Evolutionary conservation across 2,329 filamentous ascomycete genomes (phyloP).

Genomic region (Fusarium pseudograminearum): DNA sequence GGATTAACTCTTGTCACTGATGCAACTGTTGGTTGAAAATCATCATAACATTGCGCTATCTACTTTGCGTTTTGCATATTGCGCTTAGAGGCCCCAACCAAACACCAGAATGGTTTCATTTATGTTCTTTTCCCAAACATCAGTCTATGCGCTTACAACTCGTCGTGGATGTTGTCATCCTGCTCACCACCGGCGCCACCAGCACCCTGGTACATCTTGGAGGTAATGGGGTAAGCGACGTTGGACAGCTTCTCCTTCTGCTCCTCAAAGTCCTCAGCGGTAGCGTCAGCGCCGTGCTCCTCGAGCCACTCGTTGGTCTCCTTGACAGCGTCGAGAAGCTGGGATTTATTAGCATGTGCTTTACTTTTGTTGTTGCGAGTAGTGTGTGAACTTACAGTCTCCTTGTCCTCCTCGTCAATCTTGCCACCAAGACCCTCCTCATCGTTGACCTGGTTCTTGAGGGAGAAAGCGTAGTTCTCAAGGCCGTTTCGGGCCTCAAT

Average conservation of each 20-base stretch:
- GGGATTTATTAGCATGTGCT: constrained; percentile 53
- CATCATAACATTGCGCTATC: constrained; percentile 48
- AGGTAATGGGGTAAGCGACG: constrained; percentile 98
- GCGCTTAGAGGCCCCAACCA: constrained; percentile 46
- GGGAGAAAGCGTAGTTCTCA: constrained; percentile 98
- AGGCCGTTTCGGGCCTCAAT: constrained; percentile 96
- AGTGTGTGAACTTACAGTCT: constrained; percentile 73
- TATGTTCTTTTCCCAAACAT: constrained; percentile 47
- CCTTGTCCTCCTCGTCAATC: constrained; percentile 99
- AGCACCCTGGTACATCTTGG: constrained; percentile 87
- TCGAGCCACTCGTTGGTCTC: constrained; percentile 97
- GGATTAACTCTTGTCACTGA: neutral
- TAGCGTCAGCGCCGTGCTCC: constrained; percentile 88
- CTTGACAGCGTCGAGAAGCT: constrained; percentile 95
- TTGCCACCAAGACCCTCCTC: constrained; percentile 97
- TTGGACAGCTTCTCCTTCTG: constrained; percentile 99
- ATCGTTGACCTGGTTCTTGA: constrained; percentile 99
- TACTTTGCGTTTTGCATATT: constrained; percentile 53
- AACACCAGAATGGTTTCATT: constrained; percentile 48
- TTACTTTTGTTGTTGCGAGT: neutral
- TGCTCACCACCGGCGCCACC: constrained; percentile 63
- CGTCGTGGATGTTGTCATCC: constrained; percentile 82
- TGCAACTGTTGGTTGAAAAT: constrained; percentile 31
- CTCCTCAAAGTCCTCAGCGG: constrained; percentile 96
- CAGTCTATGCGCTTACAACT: constrained; percentile 73